Evolutionary conservation across 352 stramenopile species (phyloP).

Genomic region (Globisporangium iwayamae): DNA sequence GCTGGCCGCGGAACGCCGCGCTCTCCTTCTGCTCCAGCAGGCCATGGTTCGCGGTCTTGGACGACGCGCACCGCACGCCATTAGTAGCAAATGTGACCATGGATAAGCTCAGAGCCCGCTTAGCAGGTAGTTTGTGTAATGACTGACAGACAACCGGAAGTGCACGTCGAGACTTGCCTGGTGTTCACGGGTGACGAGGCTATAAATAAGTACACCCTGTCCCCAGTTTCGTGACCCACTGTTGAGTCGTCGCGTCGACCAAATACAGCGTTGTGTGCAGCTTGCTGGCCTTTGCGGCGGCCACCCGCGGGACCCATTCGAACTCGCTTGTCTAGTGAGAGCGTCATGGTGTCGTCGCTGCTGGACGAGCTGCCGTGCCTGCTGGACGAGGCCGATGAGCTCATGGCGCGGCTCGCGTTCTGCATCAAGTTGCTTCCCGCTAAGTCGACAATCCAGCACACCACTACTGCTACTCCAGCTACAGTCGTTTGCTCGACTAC

Average conservation of each 20-base stretch:
- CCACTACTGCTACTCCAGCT: background rate
- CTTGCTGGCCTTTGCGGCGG: background rate
- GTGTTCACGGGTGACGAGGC: background rate
- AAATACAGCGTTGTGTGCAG: background rate
- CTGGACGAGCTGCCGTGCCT: slow-evolving; percentile 64
- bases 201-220: background rate
- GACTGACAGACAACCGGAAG: too few relatives aligned
- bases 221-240: background rate
- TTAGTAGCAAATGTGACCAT: background rate
- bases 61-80: background rate
- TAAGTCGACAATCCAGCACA: background rate
- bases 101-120: too few relatives aligned
- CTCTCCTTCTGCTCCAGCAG: slow-evolving; percentile 31
- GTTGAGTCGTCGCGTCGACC: background rate
- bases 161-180: background rate
- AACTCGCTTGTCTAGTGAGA: too few relatives aligned
- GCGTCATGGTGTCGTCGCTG: slow-evolving; percentile 43
- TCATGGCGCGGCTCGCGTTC: slow-evolving; percentile 46
- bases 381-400: slow-evolving; percentile 53
- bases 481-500: too few relatives aligned
- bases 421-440: slow-evolving; percentile 17
- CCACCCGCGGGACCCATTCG: too few relatives aligned
- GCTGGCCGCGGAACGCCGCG: slow-evolving; percentile 30
- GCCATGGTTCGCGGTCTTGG: background rate
- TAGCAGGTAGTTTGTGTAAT: background rate